phyloP scores from a whole-genome alignment of 75 land plant species.

The Gnetum montanum region DNA sequence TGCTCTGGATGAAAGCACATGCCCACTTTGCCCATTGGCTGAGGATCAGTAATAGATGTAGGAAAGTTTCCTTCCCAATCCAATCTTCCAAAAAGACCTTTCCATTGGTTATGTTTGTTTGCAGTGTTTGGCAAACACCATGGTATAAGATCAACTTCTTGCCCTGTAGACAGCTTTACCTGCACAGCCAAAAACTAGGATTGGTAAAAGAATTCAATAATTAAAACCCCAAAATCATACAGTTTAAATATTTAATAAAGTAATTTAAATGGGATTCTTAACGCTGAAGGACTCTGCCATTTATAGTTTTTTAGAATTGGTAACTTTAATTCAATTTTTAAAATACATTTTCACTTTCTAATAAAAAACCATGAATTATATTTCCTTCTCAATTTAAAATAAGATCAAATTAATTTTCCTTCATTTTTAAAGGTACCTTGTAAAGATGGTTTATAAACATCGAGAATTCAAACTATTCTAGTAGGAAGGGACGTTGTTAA shows the following conservation, averaged over 20 bases:
- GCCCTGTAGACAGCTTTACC: conserved; percentile 84
- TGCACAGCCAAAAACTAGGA: conserved; percentile 10
- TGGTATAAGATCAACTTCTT: conserved; percentile 81
- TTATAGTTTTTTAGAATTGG: no score
- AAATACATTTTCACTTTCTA: background rate
- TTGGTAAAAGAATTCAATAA: background rate
- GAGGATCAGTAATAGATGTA: conserved; percentile 87
- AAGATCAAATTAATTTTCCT: no score
- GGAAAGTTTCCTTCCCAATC: conserved; percentile 78
- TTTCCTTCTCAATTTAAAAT: no score
- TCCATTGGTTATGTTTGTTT: conserved; percentile 65
- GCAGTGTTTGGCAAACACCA: conserved; percentile 88
- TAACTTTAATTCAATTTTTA: background rate
- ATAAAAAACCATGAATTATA: no score
- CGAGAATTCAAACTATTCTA: no score
- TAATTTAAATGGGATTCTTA: no score
- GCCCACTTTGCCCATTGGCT: conserved; percentile 99
- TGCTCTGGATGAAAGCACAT: conserved; percentile 99
- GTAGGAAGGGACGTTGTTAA: no score
- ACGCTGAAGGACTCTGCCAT: no score
- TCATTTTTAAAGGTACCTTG: no score
- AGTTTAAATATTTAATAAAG: no score
- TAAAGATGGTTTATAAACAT: no score
- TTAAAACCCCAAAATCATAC: background rate
- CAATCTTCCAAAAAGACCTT: conserved; percentile 54